phyloP scores from a whole-genome alignment of 176 grass and related monocot species.

The Hordeum marinum region DNA sequence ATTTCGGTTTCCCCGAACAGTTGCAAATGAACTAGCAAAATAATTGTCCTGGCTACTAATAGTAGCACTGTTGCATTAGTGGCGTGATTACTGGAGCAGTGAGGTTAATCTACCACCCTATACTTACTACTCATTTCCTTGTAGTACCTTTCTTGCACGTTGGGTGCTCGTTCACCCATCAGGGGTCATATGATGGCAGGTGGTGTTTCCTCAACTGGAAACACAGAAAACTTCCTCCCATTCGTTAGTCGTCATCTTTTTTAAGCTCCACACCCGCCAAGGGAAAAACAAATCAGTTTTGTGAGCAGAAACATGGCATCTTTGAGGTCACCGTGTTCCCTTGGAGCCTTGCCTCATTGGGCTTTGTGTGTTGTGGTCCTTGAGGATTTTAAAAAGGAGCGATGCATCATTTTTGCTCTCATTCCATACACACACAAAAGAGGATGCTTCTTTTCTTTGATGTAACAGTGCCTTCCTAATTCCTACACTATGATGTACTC shows the following conservation, averaged over 20 bases:
- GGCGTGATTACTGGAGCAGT: neutral
- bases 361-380: conserved; percentile 31
- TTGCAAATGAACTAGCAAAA: neutral
- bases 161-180: neutral
- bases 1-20: neutral
- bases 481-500: neutral
- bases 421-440: neutral
- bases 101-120: neutral
- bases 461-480: neutral
- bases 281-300: conserved; percentile 10
- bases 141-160: neutral
- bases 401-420: conserved; percentile 27
- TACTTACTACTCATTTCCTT: too few species aligned
- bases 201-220: conserved; percentile 30
- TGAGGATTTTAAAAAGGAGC: conserved; percentile 3
- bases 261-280: conserved; percentile 14
- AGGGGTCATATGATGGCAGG: conserved; percentile 24
- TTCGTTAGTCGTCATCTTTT: conserved; percentile 13
- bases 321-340: conserved; percentile 30
- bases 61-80: neutral
- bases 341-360: conserved; percentile 26
- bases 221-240: conserved; percentile 14
- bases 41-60: neutral
- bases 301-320: conserved; percentile 16
- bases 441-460: neutral